These are phyloP conservation scores for Flaveria bidentis DNA, from an alignment of 129 eudicot species.

Conservation along the genomic window DNA sequence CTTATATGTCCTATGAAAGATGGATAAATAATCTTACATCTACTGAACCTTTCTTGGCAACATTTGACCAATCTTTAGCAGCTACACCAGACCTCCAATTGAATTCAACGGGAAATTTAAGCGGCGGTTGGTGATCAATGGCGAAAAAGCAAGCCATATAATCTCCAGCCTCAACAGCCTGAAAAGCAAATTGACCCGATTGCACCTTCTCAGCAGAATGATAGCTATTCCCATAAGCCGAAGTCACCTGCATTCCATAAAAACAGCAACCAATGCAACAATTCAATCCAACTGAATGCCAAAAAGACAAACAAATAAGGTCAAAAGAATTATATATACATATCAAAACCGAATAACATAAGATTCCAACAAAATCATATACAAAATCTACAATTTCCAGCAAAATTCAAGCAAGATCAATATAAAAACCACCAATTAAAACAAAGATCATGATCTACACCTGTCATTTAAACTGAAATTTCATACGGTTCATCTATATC, in stretches of 20 bases:
- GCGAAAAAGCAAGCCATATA: constrained; percentile 84
- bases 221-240: constrained; percentile 68
- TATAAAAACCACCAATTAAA: neutral
- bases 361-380: neutral
- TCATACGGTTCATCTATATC: too few relatives aligned
- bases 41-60: constrained; percentile 78
- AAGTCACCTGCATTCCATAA: constrained; percentile 55
- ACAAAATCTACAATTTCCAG: neutral
- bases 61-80: constrained; percentile 83
- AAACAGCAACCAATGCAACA: neutral
- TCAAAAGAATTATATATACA: too few relatives aligned
- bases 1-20: neutral
- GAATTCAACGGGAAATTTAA: constrained; percentile 61
- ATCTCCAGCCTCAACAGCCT: constrained; percentile 83
- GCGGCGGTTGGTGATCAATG: constrained; percentile 54
- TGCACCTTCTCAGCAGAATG: constrained; percentile 68
- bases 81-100: constrained; percentile 90
- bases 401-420: neutral
- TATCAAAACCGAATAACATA: too few relatives aligned
- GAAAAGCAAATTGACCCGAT: constrained; percentile 78
- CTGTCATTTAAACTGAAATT: too few relatives aligned
- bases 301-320: neutral
- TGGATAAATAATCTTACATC: constrained; percentile 52
- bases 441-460: too few relatives aligned
- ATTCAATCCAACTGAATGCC: neutral